phyloP scores from a whole-genome alignment of 768 basidiomycete species.

The Lyophyllum decastes region DNA sequence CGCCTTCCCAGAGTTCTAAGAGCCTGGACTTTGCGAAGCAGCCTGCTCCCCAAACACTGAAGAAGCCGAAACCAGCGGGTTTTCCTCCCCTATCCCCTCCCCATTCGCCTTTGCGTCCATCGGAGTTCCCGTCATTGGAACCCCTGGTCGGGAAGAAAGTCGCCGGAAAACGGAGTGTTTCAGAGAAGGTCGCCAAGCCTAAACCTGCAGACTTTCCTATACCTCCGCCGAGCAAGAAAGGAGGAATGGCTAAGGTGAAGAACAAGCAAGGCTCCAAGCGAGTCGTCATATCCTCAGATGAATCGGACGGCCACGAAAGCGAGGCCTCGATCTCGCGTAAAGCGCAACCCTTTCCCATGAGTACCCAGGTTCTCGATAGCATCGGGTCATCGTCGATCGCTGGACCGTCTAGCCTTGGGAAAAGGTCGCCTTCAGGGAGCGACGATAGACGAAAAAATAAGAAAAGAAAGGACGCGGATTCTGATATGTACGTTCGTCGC shows the following conservation, averaged over 20 bases:
- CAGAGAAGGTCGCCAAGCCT: slow-evolving; percentile 1
- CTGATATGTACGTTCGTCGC: slow-evolving; percentile 14
- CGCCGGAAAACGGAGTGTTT: slow-evolving; percentile 2
- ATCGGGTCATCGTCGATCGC: slow-evolving; percentile 24
- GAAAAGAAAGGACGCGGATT: slow-evolving; percentile 28
- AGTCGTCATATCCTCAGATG: slow-evolving; percentile 4
- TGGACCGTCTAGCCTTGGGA: slow-evolving; percentile 15
- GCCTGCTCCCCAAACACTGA: not conserved
- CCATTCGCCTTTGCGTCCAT: not conserved
- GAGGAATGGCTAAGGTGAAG: not conserved
- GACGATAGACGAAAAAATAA: slow-evolving; percentile 28
- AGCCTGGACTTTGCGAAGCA: not conserved
- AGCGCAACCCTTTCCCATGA: slow-evolving; percentile 51
- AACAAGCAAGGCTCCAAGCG: not conserved
- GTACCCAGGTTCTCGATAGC: slow-evolving; percentile 40
- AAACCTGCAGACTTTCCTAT: slow-evolving; percentile 2
- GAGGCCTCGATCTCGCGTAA: not conserved
- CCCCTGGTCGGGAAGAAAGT: not conserved
- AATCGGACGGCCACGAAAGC: not conserved
- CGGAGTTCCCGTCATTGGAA: slow-evolving; percentile 9
- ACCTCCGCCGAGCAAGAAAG: slow-evolving; percentile 1
- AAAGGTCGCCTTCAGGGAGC: slow-evolving; percentile 31
- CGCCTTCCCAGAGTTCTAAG: not conserved
- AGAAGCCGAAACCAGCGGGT: slow-evolving; percentile 18
- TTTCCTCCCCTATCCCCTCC: slow-evolving; percentile 24